phyloP scores from a whole-genome alignment of 495 filamentous ascomycete genomes.

The Talaromyces liani region DNA sequence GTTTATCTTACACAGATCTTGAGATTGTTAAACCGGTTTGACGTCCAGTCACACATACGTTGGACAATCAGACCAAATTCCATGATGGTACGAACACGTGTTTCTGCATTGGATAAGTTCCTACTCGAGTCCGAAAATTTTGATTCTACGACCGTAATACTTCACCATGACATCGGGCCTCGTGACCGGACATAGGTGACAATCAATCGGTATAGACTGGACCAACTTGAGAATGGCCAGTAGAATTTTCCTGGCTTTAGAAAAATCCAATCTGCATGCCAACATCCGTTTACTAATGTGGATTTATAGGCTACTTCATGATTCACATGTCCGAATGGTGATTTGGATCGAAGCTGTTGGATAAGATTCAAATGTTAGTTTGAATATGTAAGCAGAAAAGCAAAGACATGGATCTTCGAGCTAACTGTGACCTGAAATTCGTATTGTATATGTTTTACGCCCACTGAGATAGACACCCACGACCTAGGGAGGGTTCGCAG shows the following conservation, averaged over 20 bases:
- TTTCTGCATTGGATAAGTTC: too few species aligned
- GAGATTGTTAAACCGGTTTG: background rate
- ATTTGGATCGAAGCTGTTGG: background rate
- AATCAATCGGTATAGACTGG: background rate
- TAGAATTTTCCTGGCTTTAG: background rate
- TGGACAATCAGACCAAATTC: background rate
- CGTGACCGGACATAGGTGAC: background rate
- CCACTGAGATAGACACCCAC: background rate
- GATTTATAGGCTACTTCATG: background rate
- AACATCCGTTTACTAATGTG: background rate
- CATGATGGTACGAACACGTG: too few species aligned
- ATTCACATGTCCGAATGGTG: background rate
- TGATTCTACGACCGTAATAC: background rate
- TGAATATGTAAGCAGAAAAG: background rate
- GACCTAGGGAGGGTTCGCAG: too few species aligned
- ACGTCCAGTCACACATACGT: background rate
- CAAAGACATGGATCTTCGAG: background rate
- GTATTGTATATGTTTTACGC: background rate
- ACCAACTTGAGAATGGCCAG: background rate
- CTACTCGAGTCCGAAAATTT: background rate
- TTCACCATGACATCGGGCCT: background rate
- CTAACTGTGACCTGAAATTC: background rate
- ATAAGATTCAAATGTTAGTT: background rate
- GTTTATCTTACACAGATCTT: background rate
- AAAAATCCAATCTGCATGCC: background rate